Evolutionary conservation across 345 rosid genomes (phyloP), one percentile per base, ranked within the genome.

Genomic region (Aquilaria yunnanensis): DNA sequence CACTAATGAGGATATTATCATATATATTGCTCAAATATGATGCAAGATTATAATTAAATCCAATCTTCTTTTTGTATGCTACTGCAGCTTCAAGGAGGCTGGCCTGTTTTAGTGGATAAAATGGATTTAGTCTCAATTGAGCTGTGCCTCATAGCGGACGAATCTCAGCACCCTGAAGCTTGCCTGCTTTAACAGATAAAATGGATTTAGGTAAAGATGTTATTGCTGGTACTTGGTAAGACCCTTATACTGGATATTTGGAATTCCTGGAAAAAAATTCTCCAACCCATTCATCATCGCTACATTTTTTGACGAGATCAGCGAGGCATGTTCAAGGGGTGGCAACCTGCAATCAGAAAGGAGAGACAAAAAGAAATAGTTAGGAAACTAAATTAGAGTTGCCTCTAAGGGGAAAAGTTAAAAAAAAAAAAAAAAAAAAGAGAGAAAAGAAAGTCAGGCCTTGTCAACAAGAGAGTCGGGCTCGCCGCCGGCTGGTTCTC

Each of bases 91-190:
- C 83, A 41, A 84, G 75, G 71, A 94, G 90, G 16, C 82, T 86
- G 58, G 92, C 97, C 96, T 85, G 83, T 55, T 56, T 57, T 5
- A 30, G 41, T 34, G 47, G 54, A 68, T 45, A 48, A 63, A 13
- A 11, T 37, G 23, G 59, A 47, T 32, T 57, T 2, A 37, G 43
- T 37, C 43, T 9, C 8, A 9, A 37, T 72, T 94, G 97, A 73
- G 99, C 90, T 55, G 99, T 94, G 63, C 97, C 99, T 97, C 99
- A 90, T 72, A 90, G 67, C 5, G 93, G 97, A 45, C 61, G 72
- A 34, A 88, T 88, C 57, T 85, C 83, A 64, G 75, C 80, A 69
- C 86, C 97, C 97, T 93, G 23, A 23, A 23, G 23, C 23, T 23
- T 23, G 23, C 23, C 23, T 23, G 23, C 1, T 23, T 23, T 23